Evolutionary conservation across 805 yeast species (phyloP).

Genomic region (Pichia thaimueangensis): DNA sequence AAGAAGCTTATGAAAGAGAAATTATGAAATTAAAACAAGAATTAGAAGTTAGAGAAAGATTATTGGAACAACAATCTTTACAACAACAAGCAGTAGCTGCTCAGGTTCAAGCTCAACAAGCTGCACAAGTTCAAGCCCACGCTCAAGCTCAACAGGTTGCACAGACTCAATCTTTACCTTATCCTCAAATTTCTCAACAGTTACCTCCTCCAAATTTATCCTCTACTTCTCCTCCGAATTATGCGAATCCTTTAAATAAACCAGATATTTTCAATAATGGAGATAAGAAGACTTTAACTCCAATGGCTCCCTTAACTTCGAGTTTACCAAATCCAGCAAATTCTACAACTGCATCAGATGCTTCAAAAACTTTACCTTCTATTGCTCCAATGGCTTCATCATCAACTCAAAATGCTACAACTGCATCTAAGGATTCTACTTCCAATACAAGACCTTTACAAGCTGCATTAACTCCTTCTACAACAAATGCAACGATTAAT

Average conservation of each 20-base stretch:
- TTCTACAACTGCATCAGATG: conserved; percentile 14
- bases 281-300: conserved; percentile 10
- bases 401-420: background rate
- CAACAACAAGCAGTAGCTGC: conserved; percentile 34
- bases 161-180: conserved; percentile 28
- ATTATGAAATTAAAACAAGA: conserved; percentile 79
- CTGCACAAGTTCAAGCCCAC: conserved; percentile 27
- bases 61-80: conserved; percentile 36
- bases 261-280: conserved; percentile 9
- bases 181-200: conserved; percentile 25
- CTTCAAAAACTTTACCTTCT: background rate
- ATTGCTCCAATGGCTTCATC: background rate
- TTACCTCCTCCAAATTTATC: conserved; percentile 31
- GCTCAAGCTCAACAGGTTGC: conserved; percentile 33
- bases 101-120: conserved; percentile 36
- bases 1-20: conserved; percentile 94
- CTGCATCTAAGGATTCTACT: background rate
- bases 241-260: conserved; percentile 5
- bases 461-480: conserved; percentile 9
- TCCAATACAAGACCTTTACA: background rate
- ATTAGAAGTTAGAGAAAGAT: conserved; percentile 73
- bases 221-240: conserved; percentile 19
- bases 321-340: conserved; percentile 9
- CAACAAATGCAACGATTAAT: background rate
- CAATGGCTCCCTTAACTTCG: conserved; percentile 9